Evolutionary conservation across 352 stramenopile genomes (phyloP).

Genomic region (Aphanomyces invadans): DNA sequence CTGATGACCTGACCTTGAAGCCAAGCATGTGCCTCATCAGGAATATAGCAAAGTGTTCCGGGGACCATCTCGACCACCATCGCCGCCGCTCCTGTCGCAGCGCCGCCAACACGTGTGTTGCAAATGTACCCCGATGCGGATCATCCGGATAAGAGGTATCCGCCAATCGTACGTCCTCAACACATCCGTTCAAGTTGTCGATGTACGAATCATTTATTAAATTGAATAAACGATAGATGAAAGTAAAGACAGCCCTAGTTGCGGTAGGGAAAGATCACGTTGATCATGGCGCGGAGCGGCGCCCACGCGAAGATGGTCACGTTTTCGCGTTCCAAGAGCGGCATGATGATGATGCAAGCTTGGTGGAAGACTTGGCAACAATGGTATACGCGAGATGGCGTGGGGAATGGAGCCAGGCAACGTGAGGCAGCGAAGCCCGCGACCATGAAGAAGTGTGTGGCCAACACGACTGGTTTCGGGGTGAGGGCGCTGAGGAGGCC

Average conservation of each 20-base stretch:
- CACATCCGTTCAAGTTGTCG: background rate
- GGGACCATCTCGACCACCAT: constrained; percentile 8
- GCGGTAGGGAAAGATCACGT: constrained; percentile 38
- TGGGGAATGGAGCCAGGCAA: constrained; percentile 32
- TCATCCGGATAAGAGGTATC: constrained; percentile 6
- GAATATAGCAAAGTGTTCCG: constrained; percentile 1
- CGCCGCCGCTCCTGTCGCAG: no score
- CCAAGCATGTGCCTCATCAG: background rate
- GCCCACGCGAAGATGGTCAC: constrained; percentile 33
- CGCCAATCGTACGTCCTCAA: background rate
- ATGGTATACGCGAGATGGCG: constrained; percentile 6
- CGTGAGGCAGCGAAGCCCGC: constrained; percentile 29
- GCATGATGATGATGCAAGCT: constrained; percentile 43
- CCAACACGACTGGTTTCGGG: constrained; percentile 32
- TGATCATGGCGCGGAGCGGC: constrained; percentile 30
- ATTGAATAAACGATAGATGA: background rate
- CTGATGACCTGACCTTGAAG: background rate
- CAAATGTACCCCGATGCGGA: background rate
- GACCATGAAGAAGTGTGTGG: constrained; percentile 44
- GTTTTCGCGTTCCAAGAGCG: constrained; percentile 32
- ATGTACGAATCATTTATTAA: no score
- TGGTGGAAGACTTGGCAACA: constrained; percentile 34
- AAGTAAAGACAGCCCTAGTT: constrained; percentile 6
- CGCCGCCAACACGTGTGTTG: background rate
- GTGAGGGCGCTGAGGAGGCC: constrained; percentile 38